Base-by-base conservation (phyloP, 169 alveolate genomes). In the Plasmodium coatneyi region DNA sequence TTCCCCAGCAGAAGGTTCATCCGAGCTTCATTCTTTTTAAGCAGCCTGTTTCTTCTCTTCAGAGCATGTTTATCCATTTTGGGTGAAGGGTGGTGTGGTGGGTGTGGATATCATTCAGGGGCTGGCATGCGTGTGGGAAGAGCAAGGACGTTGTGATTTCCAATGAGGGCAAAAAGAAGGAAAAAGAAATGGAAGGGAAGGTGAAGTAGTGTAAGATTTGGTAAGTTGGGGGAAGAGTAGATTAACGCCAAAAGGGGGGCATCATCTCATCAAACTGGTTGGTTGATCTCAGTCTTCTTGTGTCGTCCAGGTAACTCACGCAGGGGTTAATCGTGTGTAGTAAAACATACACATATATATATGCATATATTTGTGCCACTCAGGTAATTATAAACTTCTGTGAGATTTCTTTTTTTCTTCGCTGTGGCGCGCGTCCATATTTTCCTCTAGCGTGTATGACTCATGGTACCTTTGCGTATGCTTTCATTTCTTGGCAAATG, bases 21-120 rank as follows among this genome's bases (percentile, higher is more conserved):
- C 25, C 94, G 80, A 16, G 81, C 89, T 80, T 89, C 82, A 80
- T 80, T 89, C 71, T 89, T 89, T 89, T 80, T 56, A 43, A 89
- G 94, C 22, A 89, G 36, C 66, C 90, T 89, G 52, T 79, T 70
- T 89, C 94, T 60, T 80, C 94, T 79, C 36, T 30, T 89, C 12
- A 86, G 30, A 10, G 90, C 70, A 25, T 80, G 28, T n/a, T 78
- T 80, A 46, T 89, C 94, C 94, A 89, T 89, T 89, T 80, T 89
- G 0, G 3, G 10, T 5, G 14, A 22, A 7, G 2, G 30, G 36
- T 16, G 32, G 16, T 19, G 10, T 0, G 19, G 14, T 76, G 83
- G 0, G 30, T 28, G 76, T 9, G 19, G 22, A 6, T 32, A 32
- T n/a, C 14, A 10, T 66, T 25, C 36, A 25, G n/a, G n/a, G 41